Percentiles rank a stretch among this genome's conserved stretches.
phyloP scores from a whole-genome alignment of 2,329 filamentous ascomycete genomes.

The Penicillium nordicum region DNA sequence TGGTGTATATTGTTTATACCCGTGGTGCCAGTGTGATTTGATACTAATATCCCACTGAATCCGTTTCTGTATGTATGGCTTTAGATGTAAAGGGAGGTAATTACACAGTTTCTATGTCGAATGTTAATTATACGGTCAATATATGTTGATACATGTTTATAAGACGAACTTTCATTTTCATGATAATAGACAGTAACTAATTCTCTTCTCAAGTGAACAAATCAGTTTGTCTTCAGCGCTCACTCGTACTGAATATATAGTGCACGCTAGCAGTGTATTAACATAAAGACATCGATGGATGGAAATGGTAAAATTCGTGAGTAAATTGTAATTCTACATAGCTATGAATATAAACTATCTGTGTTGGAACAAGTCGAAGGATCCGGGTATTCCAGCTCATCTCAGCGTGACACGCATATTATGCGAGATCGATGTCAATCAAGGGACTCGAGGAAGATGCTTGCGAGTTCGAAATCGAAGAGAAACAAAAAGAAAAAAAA shows the following conservation, averaged over 20 bases:
- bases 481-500: background rate
- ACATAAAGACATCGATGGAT: too few relatives aligned
- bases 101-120: background rate
- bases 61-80: background rate
- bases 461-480: background rate
- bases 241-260: background rate
- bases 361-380: constrained; percentile 7
- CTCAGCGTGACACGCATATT: constrained; percentile 7
- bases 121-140: too few relatives aligned
- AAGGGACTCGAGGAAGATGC: constrained; percentile 1
- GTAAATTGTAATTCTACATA: constrained; percentile 7
- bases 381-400: constrained; percentile 15
- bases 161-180: background rate
- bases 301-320: background rate
- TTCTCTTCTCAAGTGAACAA: background rate
- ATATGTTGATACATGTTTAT: background rate
- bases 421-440: constrained; percentile 8
- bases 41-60: background rate
- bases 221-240: background rate
- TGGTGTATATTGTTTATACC: constrained; percentile 1
- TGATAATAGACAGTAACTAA: too few relatives aligned
- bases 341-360: constrained; percentile 7
- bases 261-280: background rate
- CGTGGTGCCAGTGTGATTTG: background rate
- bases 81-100: background rate